Evolutionary conservation across 768 basidiomycete genomes (phyloP).

Genomic region (Kwoniella botswanensis): DNA sequence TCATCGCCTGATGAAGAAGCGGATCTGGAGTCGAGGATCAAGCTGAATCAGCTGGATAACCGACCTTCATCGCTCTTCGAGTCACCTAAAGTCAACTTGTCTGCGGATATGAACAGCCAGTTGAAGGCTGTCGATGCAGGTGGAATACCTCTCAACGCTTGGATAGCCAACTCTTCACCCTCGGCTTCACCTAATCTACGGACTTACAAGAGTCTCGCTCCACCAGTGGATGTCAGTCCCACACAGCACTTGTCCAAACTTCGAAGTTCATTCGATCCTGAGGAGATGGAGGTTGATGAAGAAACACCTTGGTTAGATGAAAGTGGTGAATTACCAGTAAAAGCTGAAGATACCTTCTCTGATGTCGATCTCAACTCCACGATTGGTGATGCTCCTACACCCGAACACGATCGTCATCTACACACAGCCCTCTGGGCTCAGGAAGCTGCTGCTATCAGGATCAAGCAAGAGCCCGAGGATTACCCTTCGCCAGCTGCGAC

Average conservation of each 20-base stretch:
- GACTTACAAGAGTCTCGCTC: slow-evolving; percentile 15
- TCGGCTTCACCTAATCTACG: slow-evolving; percentile 34
- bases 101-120: slow-evolving; percentile 5
- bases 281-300: slow-evolving; percentile 46
- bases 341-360: slow-evolving; percentile 44
- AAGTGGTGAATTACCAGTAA: slow-evolving; percentile 43
- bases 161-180: slow-evolving; percentile 39
- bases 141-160: slow-evolving; percentile 25
- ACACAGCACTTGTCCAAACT: slow-evolving; percentile 40
- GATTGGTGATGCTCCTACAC: slow-evolving; percentile 41
- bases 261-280: slow-evolving; percentile 34
- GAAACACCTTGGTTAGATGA: slow-evolving; percentile 44
- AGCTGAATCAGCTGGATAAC: slow-evolving; percentile 43
- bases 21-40: slow-evolving; percentile 21
- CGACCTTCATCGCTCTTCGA: slow-evolving; percentile 30
- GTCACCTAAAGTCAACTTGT: slow-evolving; percentile 23
- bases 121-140: slow-evolving; percentile 26
- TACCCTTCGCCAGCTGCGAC: slow-evolving; percentile 46
- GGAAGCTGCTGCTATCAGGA: slow-evolving; percentile 34
- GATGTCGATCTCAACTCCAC: slow-evolving; percentile 41
- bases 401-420: slow-evolving; percentile 43
- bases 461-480: slow-evolving; percentile 47
- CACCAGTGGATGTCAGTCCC: slow-evolving; percentile 36
- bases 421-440: slow-evolving; percentile 46
- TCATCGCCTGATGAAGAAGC: slow-evolving; percentile 30